phyloP scores from a whole-genome alignment of 148 eudicot species.

The Rhododendron ferrugineum region DNA sequence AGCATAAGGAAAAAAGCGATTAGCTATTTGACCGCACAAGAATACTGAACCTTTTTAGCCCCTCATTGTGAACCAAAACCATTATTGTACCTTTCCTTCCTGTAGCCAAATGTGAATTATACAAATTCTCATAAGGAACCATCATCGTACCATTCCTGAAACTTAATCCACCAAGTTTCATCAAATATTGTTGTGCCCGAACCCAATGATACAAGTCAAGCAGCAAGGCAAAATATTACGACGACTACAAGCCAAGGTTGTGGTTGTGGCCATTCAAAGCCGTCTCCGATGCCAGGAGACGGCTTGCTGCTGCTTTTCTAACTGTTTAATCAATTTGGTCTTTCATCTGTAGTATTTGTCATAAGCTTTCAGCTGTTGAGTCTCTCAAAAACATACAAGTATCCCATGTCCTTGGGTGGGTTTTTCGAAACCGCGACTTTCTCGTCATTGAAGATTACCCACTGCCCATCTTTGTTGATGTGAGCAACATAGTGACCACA shows the following conservation, averaged over 20 bases:
- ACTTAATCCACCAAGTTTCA: background rate
- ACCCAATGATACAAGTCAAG: background rate
- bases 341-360: background rate
- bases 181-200: background rate
- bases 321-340: background rate
- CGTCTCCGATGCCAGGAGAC: background rate
- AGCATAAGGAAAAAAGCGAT: background rate
- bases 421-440: constrained; percentile 86
- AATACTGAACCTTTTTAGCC: background rate
- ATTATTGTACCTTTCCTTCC: background rate
- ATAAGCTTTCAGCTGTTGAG: constrained; percentile 25
- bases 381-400: constrained; percentile 84
- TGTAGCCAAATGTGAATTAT: background rate
- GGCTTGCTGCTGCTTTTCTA: constrained; percentile 1
- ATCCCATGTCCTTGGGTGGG: constrained; percentile 96
- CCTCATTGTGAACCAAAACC: background rate
- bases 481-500: constrained; percentile 99
- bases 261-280: no score
- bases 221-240: background rate
- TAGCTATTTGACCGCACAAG: background rate
- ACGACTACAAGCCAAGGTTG: background rate
- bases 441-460: constrained; percentile 89
- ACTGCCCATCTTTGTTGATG: constrained; percentile 73
- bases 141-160: background rate
- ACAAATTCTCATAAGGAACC: background rate